These are phyloP conservation scores for Yarrowia keelungensis DNA, from an alignment of 805 yeast species.

Conservation along the genomic window DNA sequence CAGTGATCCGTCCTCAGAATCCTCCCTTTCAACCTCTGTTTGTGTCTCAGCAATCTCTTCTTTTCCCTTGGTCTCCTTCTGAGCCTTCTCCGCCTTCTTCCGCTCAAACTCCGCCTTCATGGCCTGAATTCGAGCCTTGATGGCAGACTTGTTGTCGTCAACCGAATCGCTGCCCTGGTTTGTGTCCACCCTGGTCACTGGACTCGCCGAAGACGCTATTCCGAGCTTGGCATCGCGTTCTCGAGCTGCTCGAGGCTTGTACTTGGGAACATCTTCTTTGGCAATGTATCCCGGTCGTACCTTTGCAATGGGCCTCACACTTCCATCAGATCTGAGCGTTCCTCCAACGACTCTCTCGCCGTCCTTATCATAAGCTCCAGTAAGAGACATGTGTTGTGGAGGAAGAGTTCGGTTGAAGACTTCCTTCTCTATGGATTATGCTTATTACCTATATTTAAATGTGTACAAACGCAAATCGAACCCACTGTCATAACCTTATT, in stretches of 20 bases:
- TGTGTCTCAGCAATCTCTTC: not conserved
- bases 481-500: not conserved
- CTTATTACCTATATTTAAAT: not conserved
- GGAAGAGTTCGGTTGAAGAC: too few species aligned
- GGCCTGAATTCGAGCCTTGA: conserved; percentile 22
- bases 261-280: conserved; percentile 43
- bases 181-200: not conserved
- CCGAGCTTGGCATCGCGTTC: conserved; percentile 30
- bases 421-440: too few species aligned
- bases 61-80: not conserved
- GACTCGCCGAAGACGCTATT: not conserved
- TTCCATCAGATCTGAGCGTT: conserved; percentile 44
- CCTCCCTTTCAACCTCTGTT: too few species aligned
- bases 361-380: conserved; percentile 32
- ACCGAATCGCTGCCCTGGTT: not conserved
- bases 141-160: conserved; percentile 2
- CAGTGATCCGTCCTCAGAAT: too few species aligned
- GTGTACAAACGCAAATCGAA: conserved; percentile 3
- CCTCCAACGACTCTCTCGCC: conserved; percentile 41
- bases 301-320: conserved; percentile 42
- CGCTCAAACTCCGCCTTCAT: conserved; percentile 25
- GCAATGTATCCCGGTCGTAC: conserved; percentile 46
- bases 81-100: not conserved
- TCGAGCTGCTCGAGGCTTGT: conserved; percentile 17
- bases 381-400: conserved; percentile 8